phyloP scores from a whole-genome alignment of 2,329 filamentous ascomycete species.

The Pseudogymnoascus sp. region DNA sequence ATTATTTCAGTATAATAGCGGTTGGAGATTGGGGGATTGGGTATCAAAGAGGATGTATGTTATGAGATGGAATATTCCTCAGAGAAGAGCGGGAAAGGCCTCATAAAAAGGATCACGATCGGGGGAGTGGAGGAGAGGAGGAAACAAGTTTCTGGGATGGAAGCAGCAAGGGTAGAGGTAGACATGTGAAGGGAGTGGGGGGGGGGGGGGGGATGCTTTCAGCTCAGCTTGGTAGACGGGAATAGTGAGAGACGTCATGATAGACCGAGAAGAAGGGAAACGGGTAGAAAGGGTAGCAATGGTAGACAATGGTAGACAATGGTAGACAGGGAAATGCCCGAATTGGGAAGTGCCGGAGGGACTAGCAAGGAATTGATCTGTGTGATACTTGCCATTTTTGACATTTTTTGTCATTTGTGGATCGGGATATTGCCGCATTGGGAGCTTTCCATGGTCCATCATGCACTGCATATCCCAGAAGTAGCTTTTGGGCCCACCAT shows the following conservation, averaged over 20 bases:
- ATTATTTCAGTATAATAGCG: neutral
- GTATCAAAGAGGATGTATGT: constrained; percentile 5
- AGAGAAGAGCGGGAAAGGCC: neutral
- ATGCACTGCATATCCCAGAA: neutral
- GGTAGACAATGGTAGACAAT: too few relatives aligned
- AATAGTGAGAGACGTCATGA: neutral
- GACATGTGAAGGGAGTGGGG: neutral
- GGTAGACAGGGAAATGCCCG: neutral
- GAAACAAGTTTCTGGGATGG: neutral
- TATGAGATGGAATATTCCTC: neutral
- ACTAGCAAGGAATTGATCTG: neutral
- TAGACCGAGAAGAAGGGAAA: neutral
- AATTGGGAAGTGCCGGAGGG: neutral
- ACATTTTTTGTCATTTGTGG: neutral
- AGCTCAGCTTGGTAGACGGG: neutral
- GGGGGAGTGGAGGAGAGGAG: neutral
- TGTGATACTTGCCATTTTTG: too few relatives aligned
- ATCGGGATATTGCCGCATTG: neutral
- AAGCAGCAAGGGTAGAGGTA: neutral
- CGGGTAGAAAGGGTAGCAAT: neutral
- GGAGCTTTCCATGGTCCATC: neutral
- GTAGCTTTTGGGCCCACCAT: neutral
- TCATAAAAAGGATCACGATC: neutral
- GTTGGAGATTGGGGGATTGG: neutral
- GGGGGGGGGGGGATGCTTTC: neutral